Percentiles rank a stretch among this genome's conserved stretches.
phyloP scores from a whole-genome alignment of 2,329 filamentous ascomycete genomes.

The Thielaviopsis ethacetica region DNA sequence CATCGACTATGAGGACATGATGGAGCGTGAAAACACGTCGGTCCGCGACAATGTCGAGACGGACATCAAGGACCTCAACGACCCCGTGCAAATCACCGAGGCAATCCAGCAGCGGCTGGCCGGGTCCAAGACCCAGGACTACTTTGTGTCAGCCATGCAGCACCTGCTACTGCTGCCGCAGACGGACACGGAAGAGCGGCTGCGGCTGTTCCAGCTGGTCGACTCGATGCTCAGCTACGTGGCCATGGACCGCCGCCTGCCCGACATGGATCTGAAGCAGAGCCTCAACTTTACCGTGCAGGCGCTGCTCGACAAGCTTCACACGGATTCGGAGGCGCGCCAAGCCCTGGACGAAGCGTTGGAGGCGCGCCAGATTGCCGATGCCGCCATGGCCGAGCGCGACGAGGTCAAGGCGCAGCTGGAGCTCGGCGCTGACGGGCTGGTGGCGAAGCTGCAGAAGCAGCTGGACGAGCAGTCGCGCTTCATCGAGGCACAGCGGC shows the following conservation, averaged over 20 bases:
- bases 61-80: constrained; percentile 79
- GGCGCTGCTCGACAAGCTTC: constrained; percentile 82
- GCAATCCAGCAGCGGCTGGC: constrained; percentile 75
- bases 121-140: constrained; percentile 77
- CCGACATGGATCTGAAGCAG: constrained; percentile 95
- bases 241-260: constrained; percentile 88
- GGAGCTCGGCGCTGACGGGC: constrained; percentile 79
- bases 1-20: constrained; percentile 94
- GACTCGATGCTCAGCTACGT: constrained; percentile 99
- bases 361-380: constrained; percentile 81
- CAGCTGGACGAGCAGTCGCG: constrained; percentile 85
- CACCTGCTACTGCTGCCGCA: constrained; percentile 86
- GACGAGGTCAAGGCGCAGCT: constrained; percentile 86
- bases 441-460: constrained; percentile 83
- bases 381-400: constrained; percentile 87
- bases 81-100: constrained; percentile 85
- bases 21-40: constrained; percentile 79
- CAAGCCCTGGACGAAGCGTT: constrained; percentile 83
- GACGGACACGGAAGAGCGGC: constrained; percentile 77
- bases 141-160: constrained; percentile 89
- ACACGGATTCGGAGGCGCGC: constrained; percentile 88
- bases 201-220: constrained; percentile 93
- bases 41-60: constrained; percentile 77
- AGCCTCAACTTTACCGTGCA: constrained; percentile 96
- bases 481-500: constrained; percentile 74